Conservation (phyloP, 768 basidiomycete species). For the Pisolithus sp. region DNA sequence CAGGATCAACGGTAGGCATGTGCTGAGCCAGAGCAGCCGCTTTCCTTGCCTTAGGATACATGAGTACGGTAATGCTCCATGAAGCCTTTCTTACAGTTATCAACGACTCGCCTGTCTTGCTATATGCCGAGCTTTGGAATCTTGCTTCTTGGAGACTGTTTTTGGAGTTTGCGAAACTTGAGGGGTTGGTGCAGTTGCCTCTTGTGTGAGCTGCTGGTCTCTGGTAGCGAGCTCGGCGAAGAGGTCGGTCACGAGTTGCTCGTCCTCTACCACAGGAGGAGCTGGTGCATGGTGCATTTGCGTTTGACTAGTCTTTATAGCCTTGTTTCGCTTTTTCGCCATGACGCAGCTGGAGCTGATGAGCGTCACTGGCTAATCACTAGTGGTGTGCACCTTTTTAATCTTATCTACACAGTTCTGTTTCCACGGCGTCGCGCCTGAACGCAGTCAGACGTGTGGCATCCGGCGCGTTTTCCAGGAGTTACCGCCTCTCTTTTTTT, state of each 20-base stretch:
- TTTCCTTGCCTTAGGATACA: constrained; percentile 54
- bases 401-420: no score
- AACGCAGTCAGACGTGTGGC: no score
- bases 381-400: neutral
- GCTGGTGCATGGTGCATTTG: constrained; percentile 19
- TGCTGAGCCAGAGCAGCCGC: constrained; percentile 56
- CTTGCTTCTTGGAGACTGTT: constrained; percentile 37
- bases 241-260: constrained; percentile 67
- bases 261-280: constrained; percentile 37
- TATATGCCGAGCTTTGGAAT: constrained; percentile 57
- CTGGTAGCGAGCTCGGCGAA: constrained; percentile 68
- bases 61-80: constrained; percentile 1
- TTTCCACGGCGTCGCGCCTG: no score
- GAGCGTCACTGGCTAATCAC: no score
- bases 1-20: constrained; percentile 47
- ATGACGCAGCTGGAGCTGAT: constrained; percentile 20
- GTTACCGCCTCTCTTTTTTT: no score
- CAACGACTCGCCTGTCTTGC: constrained; percentile 58
- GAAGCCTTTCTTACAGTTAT: neutral
- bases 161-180: constrained; percentile 22
- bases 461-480: no score
- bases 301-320: constrained; percentile 36
- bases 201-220: constrained; percentile 42
- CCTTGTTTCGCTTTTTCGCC: constrained; percentile 52
- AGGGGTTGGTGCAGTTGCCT: constrained; percentile 43